Evolutionary conservation across 768 basidiomycete species (phyloP).

Genomic region (Suillus plorans): DNA sequence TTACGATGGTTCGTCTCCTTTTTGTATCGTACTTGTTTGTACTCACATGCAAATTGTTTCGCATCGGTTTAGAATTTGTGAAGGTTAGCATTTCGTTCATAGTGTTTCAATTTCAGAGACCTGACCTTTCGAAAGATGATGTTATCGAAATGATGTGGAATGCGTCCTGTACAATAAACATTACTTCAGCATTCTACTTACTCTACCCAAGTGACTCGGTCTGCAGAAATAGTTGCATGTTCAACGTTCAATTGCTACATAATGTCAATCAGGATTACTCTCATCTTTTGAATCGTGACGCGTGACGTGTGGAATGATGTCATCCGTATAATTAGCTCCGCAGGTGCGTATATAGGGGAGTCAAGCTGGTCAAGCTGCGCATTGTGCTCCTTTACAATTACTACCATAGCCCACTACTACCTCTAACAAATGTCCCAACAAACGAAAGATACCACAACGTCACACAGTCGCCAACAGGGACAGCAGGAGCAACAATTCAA

Average conservation of each 20-base stretch:
- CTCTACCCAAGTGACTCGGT: neutral
- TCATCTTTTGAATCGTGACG: neutral
- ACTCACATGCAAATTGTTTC: slow-evolving; percentile 1
- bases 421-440: slow-evolving; percentile 1
- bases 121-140: slow-evolving; percentile 55
- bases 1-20: slow-evolving; percentile 61
- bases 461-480: neutral
- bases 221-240: neutral
- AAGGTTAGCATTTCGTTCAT: slow-evolving; percentile 43
- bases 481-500: slow-evolving; percentile 41
- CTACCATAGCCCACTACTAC: neutral
- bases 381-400: neutral
- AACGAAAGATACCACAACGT: neutral
- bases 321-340: neutral
- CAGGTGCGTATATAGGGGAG: slow-evolving; percentile 1
- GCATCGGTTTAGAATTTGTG: slow-evolving; percentile 61
- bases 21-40: slow-evolving; percentile 7
- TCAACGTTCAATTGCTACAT: neutral
- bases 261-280: neutral
- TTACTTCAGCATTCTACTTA: neutral
- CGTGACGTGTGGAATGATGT: slow-evolving; percentile 1
- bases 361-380: neutral
- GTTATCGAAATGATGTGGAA: slow-evolving; percentile 56
- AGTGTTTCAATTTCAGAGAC: slow-evolving; percentile 6
- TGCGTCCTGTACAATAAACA: slow-evolving; percentile 11